Evolutionary conservation across 257 asterid genomes (phyloP).

Genomic region (Solanum etuberosum): DNA sequence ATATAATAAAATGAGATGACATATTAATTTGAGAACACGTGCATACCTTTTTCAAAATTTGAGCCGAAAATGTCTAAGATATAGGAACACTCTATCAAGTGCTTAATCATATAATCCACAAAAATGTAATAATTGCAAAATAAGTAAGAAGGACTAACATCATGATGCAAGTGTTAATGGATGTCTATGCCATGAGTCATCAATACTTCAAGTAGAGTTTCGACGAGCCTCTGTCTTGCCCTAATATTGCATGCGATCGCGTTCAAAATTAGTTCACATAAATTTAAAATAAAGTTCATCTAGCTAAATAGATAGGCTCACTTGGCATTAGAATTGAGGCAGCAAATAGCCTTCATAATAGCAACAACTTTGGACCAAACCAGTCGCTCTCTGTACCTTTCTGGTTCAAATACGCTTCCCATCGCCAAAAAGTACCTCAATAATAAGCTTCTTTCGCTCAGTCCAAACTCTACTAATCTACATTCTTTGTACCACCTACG

Average conservation of each 20-base stretch:
- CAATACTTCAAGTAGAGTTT: slow-evolving; percentile 29
- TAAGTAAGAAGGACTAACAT: slow-evolving; percentile 21
- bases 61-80: not conserved
- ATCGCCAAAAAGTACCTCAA: slow-evolving; percentile 38
- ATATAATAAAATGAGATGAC: not conserved
- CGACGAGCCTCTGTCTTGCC: slow-evolving; percentile 18
- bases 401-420: slow-evolving; percentile 50
- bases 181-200: slow-evolving; percentile 44
- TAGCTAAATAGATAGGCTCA: not conserved
- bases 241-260: not conserved
- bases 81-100: not conserved
- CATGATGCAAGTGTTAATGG: slow-evolving; percentile 27
- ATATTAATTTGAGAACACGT: not conserved
- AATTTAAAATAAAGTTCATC: not conserved
- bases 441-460: slow-evolving; percentile 30
- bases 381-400: slow-evolving; percentile 38
- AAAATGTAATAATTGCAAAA: not conserved
- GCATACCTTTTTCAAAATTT: not conserved
- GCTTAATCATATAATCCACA: not conserved
- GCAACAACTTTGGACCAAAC: slow-evolving; percentile 68
- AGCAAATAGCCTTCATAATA: slow-evolving; percentile 24
- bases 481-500: slow-evolving; percentile 51
- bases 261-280: not conserved
- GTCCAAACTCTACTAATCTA: slow-evolving; percentile 31
- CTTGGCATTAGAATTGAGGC: not conserved